Evolutionary conservation across 768 basidiomycete species (phyloP), one percentile per base, ranked within the genome.

Genomic region (Phylloporus sp.): DNA sequence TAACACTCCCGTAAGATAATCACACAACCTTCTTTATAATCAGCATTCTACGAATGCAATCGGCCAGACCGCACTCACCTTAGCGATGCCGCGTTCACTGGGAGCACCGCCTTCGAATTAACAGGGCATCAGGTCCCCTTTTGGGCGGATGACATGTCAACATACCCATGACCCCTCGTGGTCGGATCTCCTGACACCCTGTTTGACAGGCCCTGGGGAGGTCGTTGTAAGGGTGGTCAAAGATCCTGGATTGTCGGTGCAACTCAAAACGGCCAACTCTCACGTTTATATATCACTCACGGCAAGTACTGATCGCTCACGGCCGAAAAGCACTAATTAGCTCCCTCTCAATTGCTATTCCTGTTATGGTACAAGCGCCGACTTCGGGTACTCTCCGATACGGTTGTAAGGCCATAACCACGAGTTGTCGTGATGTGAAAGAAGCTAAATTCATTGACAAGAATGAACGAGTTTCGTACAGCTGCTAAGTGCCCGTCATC

Each of bases 21-120:
- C 65, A 58, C 53, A 46, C 55, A 56, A 58, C 37, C 56, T 56
- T 56, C 65, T 66, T 66, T 66, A 66, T 66, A 68, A 66, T 56
- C 65, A 62, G 62, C 52, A 54, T 62, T 55, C 55, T 57, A 43
- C 50, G 44, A 64, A 50, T 57, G 60, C 47, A 56, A 46, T 56
- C 48, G 53, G 55, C 20, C 42, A 45, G 52, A 52, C 46, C 57
- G 56, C 50, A 56, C 53, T 55, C 28, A 37, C 55, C 58, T 64
- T 68, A 62, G 66, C 60, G 66, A 68, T 66, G 65, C 65, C 55
- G 65, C 65, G 29, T 66, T 67, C 63, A 55, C 52, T 63, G 36
- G 39, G 40, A 10, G 23, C 65, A 66, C 66, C 42, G 65, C 65
- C 66, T 61, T 43, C n/a, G 49, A 55, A 60, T 55, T 51, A 68